These are phyloP conservation scores for Malassezia japonica DNA, from an alignment of 1,284 basidiomycete genomes.

Conservation along the genomic window DNA sequence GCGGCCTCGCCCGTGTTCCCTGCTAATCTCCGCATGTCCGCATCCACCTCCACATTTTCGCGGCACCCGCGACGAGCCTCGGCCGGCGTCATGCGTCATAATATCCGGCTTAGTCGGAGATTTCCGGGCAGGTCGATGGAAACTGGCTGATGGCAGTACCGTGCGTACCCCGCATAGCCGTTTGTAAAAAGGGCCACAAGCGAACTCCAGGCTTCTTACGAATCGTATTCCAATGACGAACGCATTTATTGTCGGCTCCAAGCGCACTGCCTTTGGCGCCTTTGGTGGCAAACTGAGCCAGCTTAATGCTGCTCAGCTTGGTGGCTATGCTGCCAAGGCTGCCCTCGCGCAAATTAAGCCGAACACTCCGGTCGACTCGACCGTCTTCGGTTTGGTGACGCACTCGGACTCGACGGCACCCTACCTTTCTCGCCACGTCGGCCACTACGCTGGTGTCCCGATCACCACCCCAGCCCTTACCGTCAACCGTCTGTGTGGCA, in stretches of 20 bases:
- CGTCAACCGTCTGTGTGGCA: slow-evolving; percentile 76
- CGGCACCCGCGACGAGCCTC: no score
- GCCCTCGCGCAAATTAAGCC: slow-evolving; percentile 53
- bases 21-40: no score
- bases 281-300: slow-evolving; percentile 52
- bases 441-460: slow-evolving; percentile 65
- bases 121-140: slow-evolving; percentile 10
- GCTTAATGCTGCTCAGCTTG: slow-evolving; percentile 49
- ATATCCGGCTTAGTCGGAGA: slow-evolving; percentile 3
- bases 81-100: no score
- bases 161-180: slow-evolving; percentile 2
- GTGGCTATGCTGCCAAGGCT: slow-evolving; percentile 53
- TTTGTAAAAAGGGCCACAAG: not conserved
- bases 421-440: slow-evolving; percentile 88
- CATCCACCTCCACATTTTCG: no score
- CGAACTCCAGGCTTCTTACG: no score
- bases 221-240: slow-evolving; percentile 18
- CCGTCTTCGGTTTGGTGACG: slow-evolving; percentile 45
- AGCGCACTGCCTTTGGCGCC: slow-evolving; percentile 55
- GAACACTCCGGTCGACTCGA: slow-evolving; percentile 50
- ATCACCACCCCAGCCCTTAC: slow-evolving; percentile 54
- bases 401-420: slow-evolving; percentile 59
- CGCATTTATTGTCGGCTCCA: slow-evolving; percentile 50
- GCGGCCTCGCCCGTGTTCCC: no score
- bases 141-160: not conserved